Conservation (phyloP, 345 rosid species). For the Salix viminalis region DNA sequence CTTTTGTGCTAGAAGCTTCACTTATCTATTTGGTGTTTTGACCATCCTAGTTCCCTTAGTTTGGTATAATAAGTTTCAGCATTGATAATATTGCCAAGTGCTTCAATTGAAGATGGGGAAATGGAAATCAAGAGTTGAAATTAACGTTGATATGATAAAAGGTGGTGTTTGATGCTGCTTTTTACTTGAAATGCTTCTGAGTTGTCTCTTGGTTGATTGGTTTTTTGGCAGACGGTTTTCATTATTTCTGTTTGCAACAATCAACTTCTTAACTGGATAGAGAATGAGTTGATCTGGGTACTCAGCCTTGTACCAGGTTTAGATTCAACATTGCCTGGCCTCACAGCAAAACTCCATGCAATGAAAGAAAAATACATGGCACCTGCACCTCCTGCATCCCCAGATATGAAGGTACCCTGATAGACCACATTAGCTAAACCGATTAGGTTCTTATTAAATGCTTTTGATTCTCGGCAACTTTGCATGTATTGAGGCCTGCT, state of each 20-base stretch:
- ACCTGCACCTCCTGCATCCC: slow-evolving; percentile 42
- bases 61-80: not conserved
- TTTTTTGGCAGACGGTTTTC: slow-evolving; percentile 68
- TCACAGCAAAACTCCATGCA: slow-evolving; percentile 52
- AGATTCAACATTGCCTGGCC: slow-evolving; percentile 53
- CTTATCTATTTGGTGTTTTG: not conserved
- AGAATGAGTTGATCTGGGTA: slow-evolving; percentile 80
- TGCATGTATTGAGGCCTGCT: not conserved
- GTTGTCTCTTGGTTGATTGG: not conserved
- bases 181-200: not conserved
- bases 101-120: not conserved
- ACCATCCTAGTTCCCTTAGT: not conserved
- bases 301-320: slow-evolving; percentile 75
- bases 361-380: slow-evolving; percentile 65
- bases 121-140: not conserved
- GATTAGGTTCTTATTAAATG: not conserved
- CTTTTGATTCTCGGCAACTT: not conserved
- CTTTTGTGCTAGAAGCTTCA: not conserved
- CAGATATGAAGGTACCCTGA: slow-evolving; percentile 52
- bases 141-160: not conserved
- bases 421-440: not conserved
- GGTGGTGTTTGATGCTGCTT: not conserved
- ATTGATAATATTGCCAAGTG: not conserved
- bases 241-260: slow-evolving; percentile 88
- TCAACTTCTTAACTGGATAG: slow-evolving; percentile 92